Base-by-base conservation (phyloP, 176 grass and related monocot genomes). In the Juncus inflexus region DNA sequence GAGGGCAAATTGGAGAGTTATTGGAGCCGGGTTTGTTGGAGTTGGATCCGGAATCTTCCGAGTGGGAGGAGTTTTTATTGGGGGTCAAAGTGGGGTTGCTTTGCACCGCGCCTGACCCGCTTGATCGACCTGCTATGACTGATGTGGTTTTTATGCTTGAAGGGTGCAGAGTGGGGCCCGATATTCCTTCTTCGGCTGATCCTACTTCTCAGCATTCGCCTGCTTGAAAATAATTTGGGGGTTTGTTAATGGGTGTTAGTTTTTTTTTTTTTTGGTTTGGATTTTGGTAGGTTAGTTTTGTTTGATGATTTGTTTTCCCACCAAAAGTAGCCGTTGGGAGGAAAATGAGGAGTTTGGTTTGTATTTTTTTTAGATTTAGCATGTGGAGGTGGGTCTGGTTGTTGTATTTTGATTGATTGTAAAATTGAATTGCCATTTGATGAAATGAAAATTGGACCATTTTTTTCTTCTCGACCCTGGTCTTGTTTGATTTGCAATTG, bases 91-190 rank as follows among this genome's bases (percentile, higher is more conserved):
- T 99, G 16, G 94, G 94, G 2, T 77, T 99, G 15, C 88, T 99
- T 49, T 99, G 94, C 85, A 99, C 94, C 12, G 80, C 94, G 8
- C 76, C 82, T 2, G 94, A 99, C 68, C 83, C 83, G 2, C 66
- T 87, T 11, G 94, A 99, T 58, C 82, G 94, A 12, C 94, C 85
- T 3, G 81, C 94, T 13, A 99, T 99, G 89, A 86, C 85, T 15
- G 94, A 99, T 74, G 79, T 99, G 64, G 94, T 99, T 76, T 99
- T 99, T 85, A 99, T 99, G 94, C 89, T 99, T 13, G 94, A 99
- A 79, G 89, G 94, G 60, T 99, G 94, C 83, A 85, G 94, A 12
- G 94, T 99, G 35, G 89, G 94, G 10, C 89, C 89, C 1, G 94
- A 99, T 63, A 79, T 92, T 74, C 89, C 94, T 41, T 99, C 94